Evolutionary conservation across 2,329 filamentous ascomycete species (phyloP), one percentile per base, ranked within the genome.

Genomic region (Penicillium sp.): DNA sequence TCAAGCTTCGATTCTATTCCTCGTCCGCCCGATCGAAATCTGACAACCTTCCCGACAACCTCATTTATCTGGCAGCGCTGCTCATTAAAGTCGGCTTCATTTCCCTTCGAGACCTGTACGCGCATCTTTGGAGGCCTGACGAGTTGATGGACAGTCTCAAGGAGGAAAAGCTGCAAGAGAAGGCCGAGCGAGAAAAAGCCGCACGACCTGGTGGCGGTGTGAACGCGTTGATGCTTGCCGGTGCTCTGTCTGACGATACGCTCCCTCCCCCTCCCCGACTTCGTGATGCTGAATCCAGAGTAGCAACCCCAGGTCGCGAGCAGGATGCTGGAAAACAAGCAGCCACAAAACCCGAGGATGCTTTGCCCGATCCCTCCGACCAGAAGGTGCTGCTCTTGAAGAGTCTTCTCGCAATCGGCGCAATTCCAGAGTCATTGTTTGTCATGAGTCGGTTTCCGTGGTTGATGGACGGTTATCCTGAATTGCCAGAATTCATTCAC

Each of bases 1-100:
- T 98, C 77, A 98, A 98, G 70, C 79, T 98, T 43, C 87, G 88
- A 11, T 98, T 95, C 68, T 98, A 98, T 64, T 86, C 88, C 36
- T 94, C 89, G 0, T 76, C 84, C 27, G 83, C 86, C 33, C 82
- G 91, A 47, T 82, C 88, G 50, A 79, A 83, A 46, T 75, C 79
- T 1, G 93, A 97, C 61, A 77, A 84, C 3, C 76, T 97, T 2
- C 93, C 93, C 0, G 88, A 93, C 35, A 98, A 98, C 59, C 77
- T 98, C 3, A 88, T 97, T 28, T 95, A 93, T 57, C 79, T 98
- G 13, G 86, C 90, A 0, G 90, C 93, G 1, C 79, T 97, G 32
- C 80, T 98, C 28, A 90, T 98, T 71, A 98, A 98, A 71, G 88
- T 96, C 56, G 94, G 93, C 1, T 98, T 98, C 67, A 88, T 98